Evolutionary conservation across 1,284 basidiomycete genomes (phyloP).

Genomic region (Ceratobasidium sp.): DNA sequence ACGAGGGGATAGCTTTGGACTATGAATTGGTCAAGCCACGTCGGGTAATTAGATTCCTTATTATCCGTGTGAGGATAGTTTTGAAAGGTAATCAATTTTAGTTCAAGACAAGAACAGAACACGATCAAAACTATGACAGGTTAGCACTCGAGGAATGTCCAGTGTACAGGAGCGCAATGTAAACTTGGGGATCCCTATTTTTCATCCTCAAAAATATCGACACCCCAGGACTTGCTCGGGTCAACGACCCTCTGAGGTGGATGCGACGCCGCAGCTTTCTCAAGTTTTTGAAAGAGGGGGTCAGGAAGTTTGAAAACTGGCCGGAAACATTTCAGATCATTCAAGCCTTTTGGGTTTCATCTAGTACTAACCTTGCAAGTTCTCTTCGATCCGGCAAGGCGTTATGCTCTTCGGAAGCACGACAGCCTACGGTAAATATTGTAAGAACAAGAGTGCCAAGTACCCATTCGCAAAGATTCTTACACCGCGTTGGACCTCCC

Average conservation of each 20-base stretch:
- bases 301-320: constrained; percentile 67
- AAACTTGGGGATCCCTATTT: constrained; percentile 5
- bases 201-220: constrained; percentile 69
- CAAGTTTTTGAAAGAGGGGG: constrained; percentile 69
- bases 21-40: too few species aligned
- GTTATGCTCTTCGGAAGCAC: constrained; percentile 61
- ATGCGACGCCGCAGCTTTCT: constrained; percentile 70
- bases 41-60: too few species aligned
- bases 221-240: constrained; percentile 71
- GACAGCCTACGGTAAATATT: constrained; percentile 46
- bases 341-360: not conserved
- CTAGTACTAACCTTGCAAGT: constrained; percentile 46
- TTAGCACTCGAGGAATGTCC: not conserved
- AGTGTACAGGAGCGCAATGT: not conserved
- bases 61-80: too few species aligned
- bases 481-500: constrained; percentile 84
- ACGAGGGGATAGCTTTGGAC: too few species aligned
- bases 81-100: not conserved
- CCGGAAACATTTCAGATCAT: not conserved
- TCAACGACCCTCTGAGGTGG: constrained; percentile 68
- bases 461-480: constrained; percentile 51
- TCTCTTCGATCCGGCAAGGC: constrained; percentile 56
- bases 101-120: not conserved
- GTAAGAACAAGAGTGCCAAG: not conserved
- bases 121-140: not conserved